phyloP scores from a whole-genome alignment of 73 alveolate genomes.

The Tetrahymena borealis region DNA sequence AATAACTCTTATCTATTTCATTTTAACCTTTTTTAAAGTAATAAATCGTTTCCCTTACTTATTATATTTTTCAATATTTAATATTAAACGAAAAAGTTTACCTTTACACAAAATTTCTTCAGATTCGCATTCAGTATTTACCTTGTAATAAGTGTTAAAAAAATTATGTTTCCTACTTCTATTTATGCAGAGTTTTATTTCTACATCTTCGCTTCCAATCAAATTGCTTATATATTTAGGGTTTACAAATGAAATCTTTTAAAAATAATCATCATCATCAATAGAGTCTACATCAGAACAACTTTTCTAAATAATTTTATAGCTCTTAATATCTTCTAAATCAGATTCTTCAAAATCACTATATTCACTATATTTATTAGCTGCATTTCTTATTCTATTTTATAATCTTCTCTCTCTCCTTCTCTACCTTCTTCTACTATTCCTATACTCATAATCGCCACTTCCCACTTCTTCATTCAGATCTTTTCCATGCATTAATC shows the following conservation, averaged over 20 bases:
- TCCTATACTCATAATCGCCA: not conserved
- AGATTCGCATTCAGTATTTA: not conserved
- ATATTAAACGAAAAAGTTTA: not conserved
- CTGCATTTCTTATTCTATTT: not conserved
- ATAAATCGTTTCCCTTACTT: no score
- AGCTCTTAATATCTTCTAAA: not conserved
- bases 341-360: not conserved
- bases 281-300: not conserved
- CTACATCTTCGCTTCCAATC: not conserved
- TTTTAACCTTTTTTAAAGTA: not conserved
- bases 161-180: not conserved
- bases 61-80: no score
- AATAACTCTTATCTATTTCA: not conserved
- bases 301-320: not conserved
- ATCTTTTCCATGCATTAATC: not conserved
- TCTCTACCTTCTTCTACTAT: not conserved
- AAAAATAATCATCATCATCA: not conserved
- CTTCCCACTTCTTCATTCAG: not conserved
- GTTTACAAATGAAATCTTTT: not conserved
- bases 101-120: not conserved
- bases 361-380: not conserved
- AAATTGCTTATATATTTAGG: not conserved
- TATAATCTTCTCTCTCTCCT: not conserved
- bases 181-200: not conserved
- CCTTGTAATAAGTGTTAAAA: not conserved